Conservation (phyloP, 2,329 filamentous ascomycete genomes). For the Byssoonygena ceratinophila region DNA sequence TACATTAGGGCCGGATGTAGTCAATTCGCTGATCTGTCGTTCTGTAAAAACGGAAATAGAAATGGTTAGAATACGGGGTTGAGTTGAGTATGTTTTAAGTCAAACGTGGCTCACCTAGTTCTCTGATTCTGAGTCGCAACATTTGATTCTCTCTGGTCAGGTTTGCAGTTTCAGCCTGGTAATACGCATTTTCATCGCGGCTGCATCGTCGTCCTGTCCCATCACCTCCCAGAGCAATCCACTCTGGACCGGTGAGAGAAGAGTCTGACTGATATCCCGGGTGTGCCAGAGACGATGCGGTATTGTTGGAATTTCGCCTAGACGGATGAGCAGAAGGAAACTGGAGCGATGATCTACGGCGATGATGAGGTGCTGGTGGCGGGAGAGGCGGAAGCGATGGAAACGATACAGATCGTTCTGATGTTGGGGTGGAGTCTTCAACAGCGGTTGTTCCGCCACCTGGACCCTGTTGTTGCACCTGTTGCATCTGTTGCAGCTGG, state of each 20-base stretch:
- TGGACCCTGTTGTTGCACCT: slow-evolving; percentile 23
- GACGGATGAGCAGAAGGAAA: slow-evolving; percentile 24
- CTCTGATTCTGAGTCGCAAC: slow-evolving; percentile 38
- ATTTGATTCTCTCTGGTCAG: slow-evolving; percentile 41
- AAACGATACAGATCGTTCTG: slow-evolving; percentile 34
- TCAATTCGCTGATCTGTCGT: slow-evolving; percentile 26
- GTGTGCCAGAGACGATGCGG: slow-evolving; percentile 31
- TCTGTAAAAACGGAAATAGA: slow-evolving; percentile 18
- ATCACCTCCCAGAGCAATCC: slow-evolving; percentile 20
- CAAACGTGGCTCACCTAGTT: slow-evolving; percentile 28
- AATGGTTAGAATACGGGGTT: neutral
- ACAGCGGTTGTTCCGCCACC: slow-evolving; percentile 26
- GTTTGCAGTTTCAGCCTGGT: slow-evolving; percentile 40
- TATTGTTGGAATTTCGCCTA: slow-evolving; percentile 27
- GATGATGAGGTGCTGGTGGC: slow-evolving; percentile 14
- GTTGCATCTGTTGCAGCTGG: slow-evolving; percentile 35
- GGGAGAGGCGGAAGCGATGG: slow-evolving; percentile 26
- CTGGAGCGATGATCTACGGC: slow-evolving; percentile 29
- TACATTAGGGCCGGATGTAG: slow-evolving; percentile 16
- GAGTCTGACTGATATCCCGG: slow-evolving; percentile 17
- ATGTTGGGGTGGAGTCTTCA: slow-evolving; percentile 36
- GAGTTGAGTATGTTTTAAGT: slow-evolving; percentile 12
- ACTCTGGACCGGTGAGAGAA: slow-evolving; percentile 14
- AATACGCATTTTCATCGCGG: slow-evolving; percentile 39
- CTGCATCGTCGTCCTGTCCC: slow-evolving; percentile 29